Evolutionary conservation across 164 flowering plant species (phyloP).

Genomic region (Macadamia tetraphylla): DNA sequence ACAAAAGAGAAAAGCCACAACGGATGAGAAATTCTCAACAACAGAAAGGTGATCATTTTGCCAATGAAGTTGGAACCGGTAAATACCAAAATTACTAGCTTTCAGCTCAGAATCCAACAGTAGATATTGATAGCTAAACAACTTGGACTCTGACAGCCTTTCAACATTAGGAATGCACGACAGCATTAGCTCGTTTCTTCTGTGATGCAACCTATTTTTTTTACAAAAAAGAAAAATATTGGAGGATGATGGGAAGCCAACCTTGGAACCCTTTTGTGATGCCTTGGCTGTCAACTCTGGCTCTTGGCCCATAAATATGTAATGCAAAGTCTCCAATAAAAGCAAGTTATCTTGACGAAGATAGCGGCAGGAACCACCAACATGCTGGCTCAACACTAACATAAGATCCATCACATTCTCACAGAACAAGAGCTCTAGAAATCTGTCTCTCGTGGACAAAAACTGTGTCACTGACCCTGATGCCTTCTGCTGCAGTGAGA

Average conservation of each 20-base stretch:
- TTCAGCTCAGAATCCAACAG: neutral
- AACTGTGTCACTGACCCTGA: conserved; percentile 57
- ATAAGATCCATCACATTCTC: conserved; percentile 91
- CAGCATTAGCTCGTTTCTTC: neutral
- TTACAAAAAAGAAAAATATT: neutral
- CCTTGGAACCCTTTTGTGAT: conserved; percentile 42
- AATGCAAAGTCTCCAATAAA: conserved; percentile 68
- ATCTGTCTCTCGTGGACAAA: conserved; percentile 64
- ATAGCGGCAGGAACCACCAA: conserved; percentile 53
- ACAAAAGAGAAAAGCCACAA: neutral
- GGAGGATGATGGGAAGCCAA: conserved; percentile 18
- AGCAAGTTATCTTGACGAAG: conserved; percentile 85
- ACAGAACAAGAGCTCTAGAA: conserved; percentile 63
- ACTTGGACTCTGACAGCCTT: neutral
- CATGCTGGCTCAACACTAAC: conserved; percentile 64
- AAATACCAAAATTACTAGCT: neutral
- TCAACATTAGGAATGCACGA: neutral
- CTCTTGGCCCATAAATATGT: conserved; percentile 74
- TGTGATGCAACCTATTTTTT: neutral
- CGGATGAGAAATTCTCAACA: neutral
- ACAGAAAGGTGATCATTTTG: neutral
- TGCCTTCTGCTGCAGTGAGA: conserved; percentile 63
- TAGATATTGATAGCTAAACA: neutral
- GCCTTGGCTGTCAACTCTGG: conserved; percentile 65
- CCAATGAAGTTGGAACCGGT: neutral